These are phyloP conservation scores for Boletus pseudopeckii DNA, from an alignment of 768 basidiomycete genomes.

Conservation along the genomic window DNA sequence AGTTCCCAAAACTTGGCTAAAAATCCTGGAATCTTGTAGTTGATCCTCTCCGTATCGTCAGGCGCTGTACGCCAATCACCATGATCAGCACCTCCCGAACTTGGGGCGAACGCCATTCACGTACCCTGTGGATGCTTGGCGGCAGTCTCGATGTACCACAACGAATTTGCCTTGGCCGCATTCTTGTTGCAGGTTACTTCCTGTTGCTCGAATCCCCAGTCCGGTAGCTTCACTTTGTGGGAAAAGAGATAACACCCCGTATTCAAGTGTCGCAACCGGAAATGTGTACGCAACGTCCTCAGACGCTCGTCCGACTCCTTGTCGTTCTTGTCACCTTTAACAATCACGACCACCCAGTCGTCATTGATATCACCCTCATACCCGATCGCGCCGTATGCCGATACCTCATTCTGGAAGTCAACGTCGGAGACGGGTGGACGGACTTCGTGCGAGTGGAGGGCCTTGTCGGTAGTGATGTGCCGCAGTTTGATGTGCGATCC, in stretches of 20 bases:
- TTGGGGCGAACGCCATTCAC: slow-evolving; percentile 28
- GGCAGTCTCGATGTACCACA: slow-evolving; percentile 94
- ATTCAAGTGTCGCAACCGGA: slow-evolving; percentile 78
- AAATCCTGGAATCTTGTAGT: slow-evolving; percentile 89
- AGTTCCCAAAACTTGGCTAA: slow-evolving; percentile 87
- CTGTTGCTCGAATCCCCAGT: slow-evolving; percentile 98
- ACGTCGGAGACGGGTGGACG: slow-evolving; percentile 96
- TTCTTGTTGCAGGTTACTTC: slow-evolving; percentile 99
- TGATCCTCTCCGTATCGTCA: slow-evolving; percentile 70
- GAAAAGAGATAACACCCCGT: slow-evolving; percentile 97
- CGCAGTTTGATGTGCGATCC: slow-evolving; percentile 75
- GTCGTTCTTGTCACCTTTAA: slow-evolving; percentile 61
- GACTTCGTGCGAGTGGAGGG: slow-evolving; percentile 91
- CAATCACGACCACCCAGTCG: slow-evolving; percentile 89
- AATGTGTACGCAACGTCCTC: slow-evolving; percentile 75
- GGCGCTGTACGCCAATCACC: slow-evolving; percentile 49
- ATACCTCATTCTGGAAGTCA: slow-evolving; percentile 99
- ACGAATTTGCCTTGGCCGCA: slow-evolving; percentile 79
- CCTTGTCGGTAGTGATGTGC: slow-evolving; percentile 77
- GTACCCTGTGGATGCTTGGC: slow-evolving; percentile 60
- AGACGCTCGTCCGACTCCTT: slow-evolving; percentile 65
- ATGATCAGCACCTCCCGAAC: neutral
- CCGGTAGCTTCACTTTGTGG: slow-evolving; percentile 95
- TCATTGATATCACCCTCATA: slow-evolving; percentile 91
- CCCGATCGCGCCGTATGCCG: slow-evolving; percentile 84